Base-by-base conservation (phyloP, 1,139 yeast genomes). In the Yamadazyma sp. region DNA sequence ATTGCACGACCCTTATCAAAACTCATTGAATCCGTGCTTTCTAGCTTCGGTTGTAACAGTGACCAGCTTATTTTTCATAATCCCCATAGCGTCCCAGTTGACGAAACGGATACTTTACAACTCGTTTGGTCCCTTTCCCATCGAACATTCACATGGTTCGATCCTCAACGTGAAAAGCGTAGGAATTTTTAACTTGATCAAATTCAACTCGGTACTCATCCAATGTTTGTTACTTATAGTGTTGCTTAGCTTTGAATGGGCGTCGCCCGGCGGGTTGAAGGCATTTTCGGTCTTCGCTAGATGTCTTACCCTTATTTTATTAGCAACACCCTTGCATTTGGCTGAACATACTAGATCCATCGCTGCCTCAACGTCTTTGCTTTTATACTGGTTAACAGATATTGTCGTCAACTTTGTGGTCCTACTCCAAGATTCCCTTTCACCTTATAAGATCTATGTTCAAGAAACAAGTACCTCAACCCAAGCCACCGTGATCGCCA, bases 21-120 rank as follows among this genome's bases (percentile, higher is more conserved):
- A 64, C 46, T 52, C 64, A 15, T 43, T 65, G 16, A 61, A 64
- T 45, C 71, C 72, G 1, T 55, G 64, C 37, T 66, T 66, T 43
- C 46, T 64, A 22, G 53, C 62, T 11, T 50, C 54, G 18, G 42
- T 56, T 5, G 47, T 50, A 6, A 35, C 51, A 4, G 29, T 17
- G 1, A 6, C 32, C 3, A 37, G 30, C 24, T n/a, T 39, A 4
- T 24, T 43, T 7, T 39, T 50, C 16, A 10, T 37, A 4, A 17
- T 46, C 7, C 45, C 48, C 1, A 29, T 46, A 4, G 3, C 51
- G 2, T 43, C 31, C 26, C 69, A 66, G 42, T 42, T 53, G 6
- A 14, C 44, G 11, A 45, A 41, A 17, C 42, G 53, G 29, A 20
- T 56, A 5, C 53, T 47, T 37, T 37, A 34, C 39, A 64, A 64